Evolutionary conservation across 352 stramenopile species (phyloP).

Genomic region (Bremia lactucae): DNA sequence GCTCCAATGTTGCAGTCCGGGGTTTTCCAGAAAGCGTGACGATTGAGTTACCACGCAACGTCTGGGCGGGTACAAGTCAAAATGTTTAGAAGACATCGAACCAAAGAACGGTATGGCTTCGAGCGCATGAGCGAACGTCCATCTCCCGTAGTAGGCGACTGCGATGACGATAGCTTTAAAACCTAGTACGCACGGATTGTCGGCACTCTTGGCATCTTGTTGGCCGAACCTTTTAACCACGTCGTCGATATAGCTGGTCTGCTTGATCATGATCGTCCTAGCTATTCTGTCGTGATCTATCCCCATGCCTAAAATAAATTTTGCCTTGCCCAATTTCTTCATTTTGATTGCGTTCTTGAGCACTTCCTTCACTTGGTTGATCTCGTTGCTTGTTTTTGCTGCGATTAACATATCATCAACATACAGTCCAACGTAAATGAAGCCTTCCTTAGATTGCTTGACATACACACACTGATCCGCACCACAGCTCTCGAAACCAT

Average conservation of each 20-base stretch:
- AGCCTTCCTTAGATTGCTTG: too few relatives aligned
- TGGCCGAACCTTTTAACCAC: not conserved
- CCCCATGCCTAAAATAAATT: too few relatives aligned
- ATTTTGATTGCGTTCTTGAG: too few relatives aligned
- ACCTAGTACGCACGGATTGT: not conserved
- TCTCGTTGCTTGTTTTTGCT: too few relatives aligned
- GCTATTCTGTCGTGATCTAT: too few relatives aligned
- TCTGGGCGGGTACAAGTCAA: not conserved
- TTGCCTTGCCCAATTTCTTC: too few relatives aligned
- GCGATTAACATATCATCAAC: too few relatives aligned
- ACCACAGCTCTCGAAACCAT: too few relatives aligned
- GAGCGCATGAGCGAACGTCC: not conserved
- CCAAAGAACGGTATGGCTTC: not conserved
- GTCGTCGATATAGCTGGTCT: not conserved
- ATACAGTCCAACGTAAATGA: too few relatives aligned
- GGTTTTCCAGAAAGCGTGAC: not conserved
- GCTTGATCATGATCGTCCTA: not conserved
- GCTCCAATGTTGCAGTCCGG: not conserved
- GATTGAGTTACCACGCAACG: not conserved
- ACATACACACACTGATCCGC: too few relatives aligned
- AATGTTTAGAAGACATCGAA: not conserved
- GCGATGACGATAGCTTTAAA: not conserved
- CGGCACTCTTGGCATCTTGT: not conserved
- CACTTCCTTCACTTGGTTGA: too few relatives aligned
- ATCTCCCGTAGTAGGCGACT: not conserved